phyloP scores from a whole-genome alignment of 208 protist genomes.

The Wallacemonas sp. region DNA sequence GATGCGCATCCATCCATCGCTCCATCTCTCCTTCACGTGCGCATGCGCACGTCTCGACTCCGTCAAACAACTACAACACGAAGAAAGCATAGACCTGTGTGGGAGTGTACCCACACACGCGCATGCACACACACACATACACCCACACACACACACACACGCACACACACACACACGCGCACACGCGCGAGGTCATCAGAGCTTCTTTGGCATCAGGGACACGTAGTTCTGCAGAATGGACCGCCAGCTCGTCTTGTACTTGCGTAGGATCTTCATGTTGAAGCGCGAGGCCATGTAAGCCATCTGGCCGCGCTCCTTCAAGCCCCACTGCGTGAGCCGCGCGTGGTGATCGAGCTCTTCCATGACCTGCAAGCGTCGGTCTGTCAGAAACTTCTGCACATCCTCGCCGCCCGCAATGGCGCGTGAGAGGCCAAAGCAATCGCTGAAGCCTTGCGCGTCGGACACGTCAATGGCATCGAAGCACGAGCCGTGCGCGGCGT shows the following conservation, averaged over 20 bases:
- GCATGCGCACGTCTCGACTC: too few relatives aligned
- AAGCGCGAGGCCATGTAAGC: slow-evolving; percentile 88
- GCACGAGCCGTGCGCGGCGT: slow-evolving; percentile 82
- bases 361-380: slow-evolving; percentile 88
- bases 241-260: slow-evolving; percentile 88
- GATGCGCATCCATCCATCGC: too few relatives aligned
- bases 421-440: slow-evolving; percentile 88
- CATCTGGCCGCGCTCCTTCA: slow-evolving; percentile 87
- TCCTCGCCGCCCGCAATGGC: slow-evolving; percentile 72
- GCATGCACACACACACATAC: too few relatives aligned
- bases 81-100: too few relatives aligned
- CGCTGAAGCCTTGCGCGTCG: slow-evolving; percentile 89
- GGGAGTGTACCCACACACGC: too few relatives aligned
- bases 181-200: too few relatives aligned
- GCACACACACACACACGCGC: too few relatives aligned
- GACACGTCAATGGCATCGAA: slow-evolving; percentile 88
- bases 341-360: slow-evolving; percentile 88
- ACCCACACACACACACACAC: too few relatives aligned
- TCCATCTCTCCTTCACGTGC: too few relatives aligned
- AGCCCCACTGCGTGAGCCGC: slow-evolving; percentile 59
- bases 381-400: slow-evolving; percentile 64
- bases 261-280: slow-evolving; percentile 89
- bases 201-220: slow-evolving; percentile 74
- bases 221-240: slow-evolving; percentile 88
- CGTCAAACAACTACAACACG: too few relatives aligned